Conservation (phyloP, 805 yeast species). For the Monosporozyma aquatica region DNA sequence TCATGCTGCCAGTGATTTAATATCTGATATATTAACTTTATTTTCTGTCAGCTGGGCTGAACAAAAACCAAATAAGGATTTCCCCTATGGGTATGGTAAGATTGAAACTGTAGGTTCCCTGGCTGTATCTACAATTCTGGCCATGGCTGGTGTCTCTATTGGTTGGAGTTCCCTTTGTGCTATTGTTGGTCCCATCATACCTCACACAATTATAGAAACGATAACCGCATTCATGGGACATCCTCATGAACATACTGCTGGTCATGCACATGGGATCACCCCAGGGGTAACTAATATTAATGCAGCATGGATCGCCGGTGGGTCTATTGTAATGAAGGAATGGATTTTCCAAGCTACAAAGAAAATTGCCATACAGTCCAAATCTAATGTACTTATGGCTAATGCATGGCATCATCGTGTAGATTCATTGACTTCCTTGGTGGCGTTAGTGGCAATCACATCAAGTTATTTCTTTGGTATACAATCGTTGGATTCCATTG, state of each 20-base stretch:
- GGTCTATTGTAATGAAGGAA: constrained; percentile 79
- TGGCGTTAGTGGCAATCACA: constrained; percentile 80
- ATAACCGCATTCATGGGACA: constrained; percentile 29
- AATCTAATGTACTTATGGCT: constrained; percentile 85
- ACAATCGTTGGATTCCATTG: constrained; percentile 84
- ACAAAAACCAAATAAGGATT: constrained; percentile 46
- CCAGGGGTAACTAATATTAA: constrained; percentile 56
- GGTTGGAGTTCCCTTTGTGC: constrained; percentile 77
- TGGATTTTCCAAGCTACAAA: constrained; percentile 78
- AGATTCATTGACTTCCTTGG: constrained; percentile 84
- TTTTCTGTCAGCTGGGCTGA: constrained; percentile 76
- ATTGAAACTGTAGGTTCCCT: constrained; percentile 88
- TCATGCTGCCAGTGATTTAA: constrained; percentile 83
- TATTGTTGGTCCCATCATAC: constrained; percentile 58
- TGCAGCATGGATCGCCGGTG: constrained; percentile 95
- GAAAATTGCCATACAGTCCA: constrained; percentile 64
- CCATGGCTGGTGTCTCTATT: constrained; percentile 83
- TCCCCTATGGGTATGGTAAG: constrained; percentile 88
- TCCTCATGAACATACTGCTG: constrained; percentile 29
- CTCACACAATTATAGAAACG: constrained; percentile 49
- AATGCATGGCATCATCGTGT: constrained; percentile 99
- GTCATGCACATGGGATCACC: constrained; percentile 28
- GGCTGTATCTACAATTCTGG: constrained; percentile 72
- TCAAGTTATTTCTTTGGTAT: constrained; percentile 72
- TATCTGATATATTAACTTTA: constrained; percentile 81